phyloP scores from a whole-genome alignment of 129 eudicot species.

The Sambucus nigra region DNA sequence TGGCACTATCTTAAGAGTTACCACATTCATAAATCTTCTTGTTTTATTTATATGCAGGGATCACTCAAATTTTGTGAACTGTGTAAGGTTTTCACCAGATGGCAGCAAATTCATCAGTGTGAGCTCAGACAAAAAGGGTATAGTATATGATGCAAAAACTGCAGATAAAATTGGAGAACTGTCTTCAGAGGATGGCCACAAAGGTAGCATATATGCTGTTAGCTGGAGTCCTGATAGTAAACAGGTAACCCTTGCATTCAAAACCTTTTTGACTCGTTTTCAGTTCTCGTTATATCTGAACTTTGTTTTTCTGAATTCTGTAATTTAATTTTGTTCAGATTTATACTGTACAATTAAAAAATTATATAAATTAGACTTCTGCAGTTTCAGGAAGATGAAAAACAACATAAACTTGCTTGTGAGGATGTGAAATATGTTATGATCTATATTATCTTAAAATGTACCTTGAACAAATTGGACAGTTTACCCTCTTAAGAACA shows the following conservation, averaged over 20 bases:
- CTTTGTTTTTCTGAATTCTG: background rate
- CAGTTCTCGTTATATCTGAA: background rate
- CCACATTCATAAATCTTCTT: background rate
- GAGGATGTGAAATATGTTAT: too few species aligned
- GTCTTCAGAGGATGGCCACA: constrained; percentile 73
- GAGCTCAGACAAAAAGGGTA: constrained; percentile 88
- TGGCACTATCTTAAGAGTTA: too few species aligned
- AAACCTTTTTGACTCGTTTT: background rate
- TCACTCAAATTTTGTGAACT: constrained; percentile 85
- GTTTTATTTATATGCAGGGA: constrained; percentile 39
- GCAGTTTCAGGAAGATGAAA: too few species aligned
- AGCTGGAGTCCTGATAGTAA: constrained; percentile 98
- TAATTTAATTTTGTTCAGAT: too few species aligned
- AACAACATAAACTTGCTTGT: too few species aligned
- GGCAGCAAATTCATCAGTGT: constrained; percentile 87
- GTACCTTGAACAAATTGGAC: too few species aligned
- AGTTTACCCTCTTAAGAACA: too few species aligned
- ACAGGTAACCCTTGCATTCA: constrained; percentile 33
- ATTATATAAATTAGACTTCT: too few species aligned
- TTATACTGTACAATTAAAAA: too few species aligned
- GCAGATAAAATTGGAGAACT: constrained; percentile 77
- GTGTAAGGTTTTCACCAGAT: constrained; percentile 97
- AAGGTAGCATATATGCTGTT: constrained; percentile 92
- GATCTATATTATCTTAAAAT: too few species aligned
- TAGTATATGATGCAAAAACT: constrained; percentile 81